Evolutionary conservation across 192 early-diverging fungal species (phyloP).

Genomic region (Irineochytrium annulatum): DNA sequence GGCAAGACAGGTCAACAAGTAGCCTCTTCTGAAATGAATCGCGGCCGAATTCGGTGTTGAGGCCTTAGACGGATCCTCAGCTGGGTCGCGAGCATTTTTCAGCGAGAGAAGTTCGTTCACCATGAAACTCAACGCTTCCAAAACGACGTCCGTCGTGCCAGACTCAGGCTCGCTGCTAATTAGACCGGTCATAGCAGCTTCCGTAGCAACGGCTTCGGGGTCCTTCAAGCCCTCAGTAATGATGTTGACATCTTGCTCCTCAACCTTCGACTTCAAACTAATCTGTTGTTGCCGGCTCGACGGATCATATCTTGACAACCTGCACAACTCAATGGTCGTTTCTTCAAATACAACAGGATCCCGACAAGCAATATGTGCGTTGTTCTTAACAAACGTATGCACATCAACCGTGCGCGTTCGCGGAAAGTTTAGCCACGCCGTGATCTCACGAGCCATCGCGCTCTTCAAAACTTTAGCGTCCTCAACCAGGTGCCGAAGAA

Average conservation of each 20-base stretch:
- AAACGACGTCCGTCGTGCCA: too few relatives aligned
- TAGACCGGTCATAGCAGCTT: too few relatives aligned
- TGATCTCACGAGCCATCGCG: constrained; percentile 71
- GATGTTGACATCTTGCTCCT: too few relatives aligned
- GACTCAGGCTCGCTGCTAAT: too few relatives aligned
- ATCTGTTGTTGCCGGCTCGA: constrained; percentile 60
- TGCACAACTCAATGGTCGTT: constrained; percentile 58
- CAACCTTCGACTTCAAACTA: constrained; percentile 29
- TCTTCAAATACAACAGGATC: constrained; percentile 64
- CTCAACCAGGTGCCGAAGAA: constrained; percentile 84
- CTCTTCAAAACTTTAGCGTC: constrained; percentile 51
- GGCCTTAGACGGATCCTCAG: constrained; percentile 5
- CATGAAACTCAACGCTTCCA: background rate
- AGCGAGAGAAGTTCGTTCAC: constrained; percentile 1
- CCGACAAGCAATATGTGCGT: constrained; percentile 61
- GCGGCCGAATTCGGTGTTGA: constrained; percentile 11
- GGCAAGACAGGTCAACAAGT: constrained; percentile 78
- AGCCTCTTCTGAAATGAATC: constrained; percentile 55
- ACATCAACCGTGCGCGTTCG: too few relatives aligned
- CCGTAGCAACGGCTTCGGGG: too few relatives aligned
- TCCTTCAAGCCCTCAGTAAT: too few relatives aligned
- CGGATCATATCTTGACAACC: constrained; percentile 63
- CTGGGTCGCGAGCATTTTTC: constrained; percentile 22
- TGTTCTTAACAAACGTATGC: constrained; percentile 64
- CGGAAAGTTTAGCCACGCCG: constrained; percentile 67